A percentile compares a stretch with the other conserved stretches of the same genome.
These are phyloP conservation scores for Diutina sp. DNA, from an alignment of 1,139 yeast genomes.

Conservation along the genomic window DNA sequence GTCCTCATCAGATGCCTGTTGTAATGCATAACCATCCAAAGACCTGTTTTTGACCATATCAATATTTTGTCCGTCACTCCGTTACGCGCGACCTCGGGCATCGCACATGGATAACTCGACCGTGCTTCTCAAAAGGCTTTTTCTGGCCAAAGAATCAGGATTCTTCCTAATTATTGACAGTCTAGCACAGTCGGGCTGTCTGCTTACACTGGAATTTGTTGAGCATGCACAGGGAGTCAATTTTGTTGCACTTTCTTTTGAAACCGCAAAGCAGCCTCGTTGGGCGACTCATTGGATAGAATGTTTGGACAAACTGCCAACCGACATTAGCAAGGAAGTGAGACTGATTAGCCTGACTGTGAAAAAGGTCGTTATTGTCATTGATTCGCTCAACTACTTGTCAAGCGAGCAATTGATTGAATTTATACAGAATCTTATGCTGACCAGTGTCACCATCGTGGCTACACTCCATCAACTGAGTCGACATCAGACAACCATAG, in stretches of 20 bases:
- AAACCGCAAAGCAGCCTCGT: constrained; percentile 39
- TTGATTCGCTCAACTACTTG: constrained; percentile 62
- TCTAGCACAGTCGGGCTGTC: constrained; percentile 50
- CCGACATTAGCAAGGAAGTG: constrained; percentile 14
- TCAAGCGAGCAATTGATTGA: constrained; percentile 30
- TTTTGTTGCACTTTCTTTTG: constrained; percentile 41
- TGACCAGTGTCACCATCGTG: constrained; percentile 40
- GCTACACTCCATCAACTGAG: constrained; percentile 41
- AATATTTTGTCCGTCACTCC: neutral
- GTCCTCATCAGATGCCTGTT: neutral
- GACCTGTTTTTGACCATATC: neutral
- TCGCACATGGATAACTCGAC: constrained; percentile 1
- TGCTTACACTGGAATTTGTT: constrained; percentile 45
- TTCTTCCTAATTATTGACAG: constrained; percentile 60
- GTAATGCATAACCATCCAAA: neutral
- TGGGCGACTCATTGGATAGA: constrained; percentile 39
- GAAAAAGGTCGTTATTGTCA: constrained; percentile 27
- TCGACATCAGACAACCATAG: constrained; percentile 18
- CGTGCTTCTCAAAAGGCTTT: neutral
- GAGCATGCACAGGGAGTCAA: constrained; percentile 25
- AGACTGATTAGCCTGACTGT: constrained; percentile 9
- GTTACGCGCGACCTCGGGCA: neutral
- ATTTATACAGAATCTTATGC: constrained; percentile 43
- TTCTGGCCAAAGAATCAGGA: constrained; percentile 38
- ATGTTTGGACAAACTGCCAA: constrained; percentile 17